Evolutionary conservation across 2,329 filamentous ascomycete genomes (phyloP).

Genomic region (Lecanicillium sp.): DNA sequence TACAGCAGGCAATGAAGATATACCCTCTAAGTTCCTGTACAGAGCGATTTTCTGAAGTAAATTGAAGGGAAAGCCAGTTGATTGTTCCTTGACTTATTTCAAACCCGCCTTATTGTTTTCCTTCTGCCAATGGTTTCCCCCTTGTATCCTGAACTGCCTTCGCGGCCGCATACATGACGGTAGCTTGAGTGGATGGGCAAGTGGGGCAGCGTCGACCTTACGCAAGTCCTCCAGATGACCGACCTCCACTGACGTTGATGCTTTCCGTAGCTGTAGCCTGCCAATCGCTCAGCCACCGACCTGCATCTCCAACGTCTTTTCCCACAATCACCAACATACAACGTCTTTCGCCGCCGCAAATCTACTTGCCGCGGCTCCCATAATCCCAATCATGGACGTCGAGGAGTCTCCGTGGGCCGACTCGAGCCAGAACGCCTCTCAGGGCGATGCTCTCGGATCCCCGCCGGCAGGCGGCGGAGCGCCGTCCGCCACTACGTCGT

Average conservation of each 20-base stretch:
- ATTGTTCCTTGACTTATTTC: neutral
- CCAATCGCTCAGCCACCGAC: slow-evolving; percentile 5
- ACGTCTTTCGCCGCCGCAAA: neutral
- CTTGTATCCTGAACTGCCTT: too few species aligned
- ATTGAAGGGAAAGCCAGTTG: neutral
- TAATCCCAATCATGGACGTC: slow-evolving; percentile 36
- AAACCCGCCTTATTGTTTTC: too few species aligned
- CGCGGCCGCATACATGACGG: neutral
- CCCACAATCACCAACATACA: slow-evolving; percentile 3
- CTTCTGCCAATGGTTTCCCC: too few species aligned
- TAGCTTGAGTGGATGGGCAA: neutral
- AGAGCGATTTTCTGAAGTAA: neutral
- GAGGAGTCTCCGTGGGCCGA: slow-evolving; percentile 52
- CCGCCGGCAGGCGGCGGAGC: slow-evolving; percentile 24
- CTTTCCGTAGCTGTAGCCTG: slow-evolving; percentile 9
- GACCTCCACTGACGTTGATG: slow-evolving; percentile 13
- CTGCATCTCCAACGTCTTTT: slow-evolving; percentile 1
- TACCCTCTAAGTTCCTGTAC: neutral
- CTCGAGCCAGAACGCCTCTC: slow-evolving; percentile 30
- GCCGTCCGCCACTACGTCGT: slow-evolving; percentile 24
- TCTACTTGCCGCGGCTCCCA: neutral
- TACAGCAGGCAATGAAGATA: neutral
- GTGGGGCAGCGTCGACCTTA: slow-evolving; percentile 7
- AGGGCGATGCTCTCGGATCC: slow-evolving; percentile 25
- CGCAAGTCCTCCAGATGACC: slow-evolving; percentile 9